Evolutionary conservation across 1,284 basidiomycete genomes (phyloP).

Genomic region (Rhizopogon parksii): DNA sequence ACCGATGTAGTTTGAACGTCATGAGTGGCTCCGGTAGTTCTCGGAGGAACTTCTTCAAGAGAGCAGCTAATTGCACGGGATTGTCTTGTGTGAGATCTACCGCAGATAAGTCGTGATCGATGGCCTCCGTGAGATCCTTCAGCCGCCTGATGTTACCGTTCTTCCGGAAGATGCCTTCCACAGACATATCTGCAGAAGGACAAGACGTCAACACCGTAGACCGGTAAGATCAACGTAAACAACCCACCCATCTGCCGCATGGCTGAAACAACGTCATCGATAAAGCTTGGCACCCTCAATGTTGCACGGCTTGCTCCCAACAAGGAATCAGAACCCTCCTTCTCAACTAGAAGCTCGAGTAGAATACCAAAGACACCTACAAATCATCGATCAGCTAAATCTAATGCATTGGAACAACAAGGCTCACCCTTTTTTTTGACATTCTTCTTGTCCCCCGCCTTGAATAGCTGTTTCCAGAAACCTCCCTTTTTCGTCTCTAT

Average conservation of each 20-base stretch:
- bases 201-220: slow-evolving; percentile 4
- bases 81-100: slow-evolving; percentile 94
- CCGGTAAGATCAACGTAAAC: slow-evolving; percentile 1
- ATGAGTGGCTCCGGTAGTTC: slow-evolving; percentile 95
- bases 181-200: slow-evolving; percentile 78
- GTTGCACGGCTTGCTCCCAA: slow-evolving; percentile 84
- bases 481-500: slow-evolving; percentile 91
- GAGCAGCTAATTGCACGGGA: slow-evolving; percentile 93
- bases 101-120: slow-evolving; percentile 86
- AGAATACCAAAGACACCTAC: slow-evolving; percentile 87
- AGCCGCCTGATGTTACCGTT: slow-evolving; percentile 95
- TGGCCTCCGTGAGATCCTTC: slow-evolving; percentile 84
- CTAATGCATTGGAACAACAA: slow-evolving; percentile 1
- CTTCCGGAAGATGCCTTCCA: slow-evolving; percentile 98
- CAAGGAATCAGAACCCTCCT: slow-evolving; percentile 90
- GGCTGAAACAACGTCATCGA: slow-evolving; percentile 95
- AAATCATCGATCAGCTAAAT: slow-evolving; percentile 5
- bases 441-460: slow-evolving; percentile 83
- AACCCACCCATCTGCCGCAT: slow-evolving; percentile 97
- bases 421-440: slow-evolving; percentile 79
- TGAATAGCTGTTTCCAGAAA: slow-evolving; percentile 97
- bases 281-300: slow-evolving; percentile 90
- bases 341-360: slow-evolving; percentile 90
- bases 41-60: slow-evolving; percentile 95
- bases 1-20: slow-evolving; percentile 88